Base-by-base conservation (phyloP, 345 rosid genomes). In the Eucalyptus regnans region DNA sequence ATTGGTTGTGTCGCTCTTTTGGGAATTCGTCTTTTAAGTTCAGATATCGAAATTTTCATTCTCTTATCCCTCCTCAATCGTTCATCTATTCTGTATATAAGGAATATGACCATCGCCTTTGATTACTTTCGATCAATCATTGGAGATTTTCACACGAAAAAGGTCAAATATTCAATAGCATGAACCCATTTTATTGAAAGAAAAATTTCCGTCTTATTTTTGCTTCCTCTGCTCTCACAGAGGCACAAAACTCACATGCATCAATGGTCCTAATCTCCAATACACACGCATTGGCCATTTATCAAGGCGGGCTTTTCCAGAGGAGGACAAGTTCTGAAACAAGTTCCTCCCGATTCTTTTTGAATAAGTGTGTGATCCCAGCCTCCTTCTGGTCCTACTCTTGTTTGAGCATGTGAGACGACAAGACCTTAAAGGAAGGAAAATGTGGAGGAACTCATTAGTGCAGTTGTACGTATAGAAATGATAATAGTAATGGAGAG, bases 291-390 rank as follows among this genome's bases (percentile, higher is more conserved):
- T n/a, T n/a, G 1, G 3, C 9, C 17, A n/a, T 66, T 31, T 66
- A n/a, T 9, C 1, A 66, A 31, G 76, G 37, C 37, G 10, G 13
- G 76, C 15, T 0, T 1, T 8, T 13, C 5, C 18, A 8, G 5
- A 29, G 31, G 5, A 62, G 71, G 37, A 62, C 71, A 62, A 13
- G 7, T 3, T 62, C 71, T 33, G 29, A 62, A 13, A 62, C 71
- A 62, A 62, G 33, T 29, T n/a, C 1, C 7, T 33, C 44, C 13
- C 9, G 23, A 22, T 37, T 22, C 46, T 18, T 17, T 9, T 10
- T 10, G 22, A 7, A 2, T 7, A 66, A 16, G 41, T 9, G 43
- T 15, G 12, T 15, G 43, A 66, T 66, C 79, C 22, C 14, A 58
- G n/a, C 66, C n/a, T 27, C 66, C 66, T 58, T 27, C 14, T 58